Conservation (phyloP, 768 basidiomycete species). For the Trametes villosa region DNA sequence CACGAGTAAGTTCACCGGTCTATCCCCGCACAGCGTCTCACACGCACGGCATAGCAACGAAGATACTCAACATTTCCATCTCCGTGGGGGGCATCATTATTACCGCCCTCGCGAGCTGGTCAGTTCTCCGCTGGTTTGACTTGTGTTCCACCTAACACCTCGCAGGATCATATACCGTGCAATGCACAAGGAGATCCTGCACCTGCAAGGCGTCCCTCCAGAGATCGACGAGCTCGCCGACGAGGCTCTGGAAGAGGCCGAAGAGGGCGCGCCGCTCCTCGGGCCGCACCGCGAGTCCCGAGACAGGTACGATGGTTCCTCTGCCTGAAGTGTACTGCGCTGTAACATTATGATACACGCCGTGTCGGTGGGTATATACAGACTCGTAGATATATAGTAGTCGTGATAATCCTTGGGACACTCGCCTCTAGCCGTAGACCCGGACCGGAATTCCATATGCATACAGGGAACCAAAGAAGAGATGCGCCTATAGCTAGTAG, state of each 20-base stretch:
- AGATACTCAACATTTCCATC: constrained; percentile 63
- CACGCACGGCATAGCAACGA: constrained; percentile 50
- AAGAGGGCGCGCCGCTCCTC: constrained; percentile 65
- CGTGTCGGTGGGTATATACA: constrained; percentile 16
- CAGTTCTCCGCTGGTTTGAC: constrained; percentile 32
- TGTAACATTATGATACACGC: constrained; percentile 23
- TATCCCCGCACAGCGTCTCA: not conserved
- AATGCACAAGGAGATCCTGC: constrained; percentile 63
- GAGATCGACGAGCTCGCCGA: constrained; percentile 59
- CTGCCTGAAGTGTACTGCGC: constrained; percentile 10
- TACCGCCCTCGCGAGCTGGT: constrained; percentile 70
- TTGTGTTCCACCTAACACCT: constrained; percentile 10
- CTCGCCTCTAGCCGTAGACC: constrained; percentile 3
- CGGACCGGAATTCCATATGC: not conserved
- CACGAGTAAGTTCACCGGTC: constrained; percentile 50
- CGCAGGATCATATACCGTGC: constrained; percentile 67
- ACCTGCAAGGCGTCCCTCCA: constrained; percentile 51
- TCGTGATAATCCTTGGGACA: constrained; percentile 12
- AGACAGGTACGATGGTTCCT: constrained; percentile 20
- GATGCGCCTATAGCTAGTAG: constrained; percentile 53
- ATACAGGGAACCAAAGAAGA: not conserved
- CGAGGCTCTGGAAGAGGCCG: constrained; percentile 62
- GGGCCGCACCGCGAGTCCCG: constrained; percentile 17
- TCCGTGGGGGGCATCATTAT: constrained; percentile 63
- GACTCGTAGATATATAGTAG: constrained; percentile 10